phyloP scores from a whole-genome alignment of 2,329 filamentous ascomycete genomes.

The Conoideocrella luteorostrata region DNA sequence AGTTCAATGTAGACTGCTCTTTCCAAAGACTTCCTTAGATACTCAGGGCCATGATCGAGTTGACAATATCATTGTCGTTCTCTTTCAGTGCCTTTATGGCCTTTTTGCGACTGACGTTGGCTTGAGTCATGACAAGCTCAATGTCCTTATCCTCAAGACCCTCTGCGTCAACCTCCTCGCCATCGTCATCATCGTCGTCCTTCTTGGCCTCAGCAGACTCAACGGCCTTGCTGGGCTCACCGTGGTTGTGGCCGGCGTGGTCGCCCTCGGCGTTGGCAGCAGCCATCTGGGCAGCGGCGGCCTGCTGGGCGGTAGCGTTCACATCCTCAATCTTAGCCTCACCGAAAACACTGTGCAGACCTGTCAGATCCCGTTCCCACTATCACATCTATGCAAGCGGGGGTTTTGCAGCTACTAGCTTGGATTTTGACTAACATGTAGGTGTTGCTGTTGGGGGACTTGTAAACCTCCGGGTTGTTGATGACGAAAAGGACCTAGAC shows the following conservation, averaged over 20 bases:
- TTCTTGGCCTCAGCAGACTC: slow-evolving; percentile 62
- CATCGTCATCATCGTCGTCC: slow-evolving; percentile 84
- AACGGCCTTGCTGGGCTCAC: slow-evolving; percentile 57
- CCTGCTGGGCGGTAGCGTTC: slow-evolving; percentile 95
- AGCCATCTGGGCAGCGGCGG: slow-evolving; percentile 81
- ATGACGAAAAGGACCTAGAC: slow-evolving; percentile 95
- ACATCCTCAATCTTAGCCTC: slow-evolving; percentile 99
- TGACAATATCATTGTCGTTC: slow-evolving; percentile 99
- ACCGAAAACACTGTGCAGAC: slow-evolving; percentile 75
- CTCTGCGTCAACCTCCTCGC: slow-evolving; percentile 89
- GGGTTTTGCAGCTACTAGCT: too few relatives aligned
- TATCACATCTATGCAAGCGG: too few relatives aligned
- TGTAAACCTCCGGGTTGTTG: slow-evolving; percentile 99
- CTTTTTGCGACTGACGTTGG: slow-evolving; percentile 95
- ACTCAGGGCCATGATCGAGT: slow-evolving; percentile 98
- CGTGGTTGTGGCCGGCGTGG: slow-evolving; percentile 67
- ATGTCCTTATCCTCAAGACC: slow-evolving; percentile 99
- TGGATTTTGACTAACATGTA: slow-evolving; percentile 87
- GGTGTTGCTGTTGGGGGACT: slow-evolving; percentile 98
- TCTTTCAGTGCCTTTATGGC: slow-evolving; percentile 97
- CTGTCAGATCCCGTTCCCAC: not conserved
- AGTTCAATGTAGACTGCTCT: slow-evolving; percentile 7
- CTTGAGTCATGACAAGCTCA: slow-evolving; percentile 97
- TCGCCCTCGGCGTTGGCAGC: slow-evolving; percentile 59
- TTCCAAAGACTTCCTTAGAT: slow-evolving; percentile 44